phyloP scores from a whole-genome alignment of 495 filamentous ascomycete genomes.

The Penicilliopsis zonata region DNA sequence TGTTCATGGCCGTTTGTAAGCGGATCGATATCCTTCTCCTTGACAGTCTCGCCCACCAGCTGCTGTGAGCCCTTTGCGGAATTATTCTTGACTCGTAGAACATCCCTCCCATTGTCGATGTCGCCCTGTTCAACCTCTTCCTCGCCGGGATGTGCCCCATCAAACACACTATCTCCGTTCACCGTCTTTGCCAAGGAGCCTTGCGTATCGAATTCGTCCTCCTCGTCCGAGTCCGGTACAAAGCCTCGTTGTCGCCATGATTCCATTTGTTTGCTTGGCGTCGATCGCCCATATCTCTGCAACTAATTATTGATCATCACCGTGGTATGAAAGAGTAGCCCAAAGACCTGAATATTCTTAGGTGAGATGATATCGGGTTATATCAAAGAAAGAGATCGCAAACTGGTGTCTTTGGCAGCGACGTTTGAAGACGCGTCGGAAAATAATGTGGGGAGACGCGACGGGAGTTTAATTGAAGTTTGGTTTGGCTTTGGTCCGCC shows the following conservation, averaged over 20 bases:
- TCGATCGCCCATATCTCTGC: conserved; percentile 30
- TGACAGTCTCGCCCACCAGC: too few relatives aligned
- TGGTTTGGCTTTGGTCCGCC: neutral
- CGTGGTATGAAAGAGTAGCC: conserved; percentile 3
- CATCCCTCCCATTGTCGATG: too few relatives aligned
- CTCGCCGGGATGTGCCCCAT: neutral
- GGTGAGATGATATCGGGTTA: too few relatives aligned
- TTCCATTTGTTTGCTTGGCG: conserved; percentile 40
- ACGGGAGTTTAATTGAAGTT: conserved; percentile 5
- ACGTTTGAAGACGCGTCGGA: conserved; percentile 34
- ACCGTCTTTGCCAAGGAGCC: conserved; percentile 8
- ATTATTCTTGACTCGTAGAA: too few relatives aligned
- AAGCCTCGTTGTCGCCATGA: conserved; percentile 50
- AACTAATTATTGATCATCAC: conserved; percentile 21
- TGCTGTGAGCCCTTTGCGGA: too few relatives aligned
- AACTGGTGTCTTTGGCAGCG: too few relatives aligned
- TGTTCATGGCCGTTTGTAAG: too few relatives aligned
- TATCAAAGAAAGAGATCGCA: too few relatives aligned
- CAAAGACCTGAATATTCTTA: too few relatives aligned
- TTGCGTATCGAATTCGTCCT: conserved; percentile 37
- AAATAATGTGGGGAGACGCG: conserved; percentile 19
- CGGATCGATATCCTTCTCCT: too few relatives aligned
- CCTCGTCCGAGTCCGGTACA: conserved; percentile 51
- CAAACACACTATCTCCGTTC: conserved; percentile 3
- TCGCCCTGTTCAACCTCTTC: too few relatives aligned